These are phyloP conservation scores for Rhizophora mangle DNA, from an alignment of 345 rosid species.

Conservation along the genomic window DNA sequence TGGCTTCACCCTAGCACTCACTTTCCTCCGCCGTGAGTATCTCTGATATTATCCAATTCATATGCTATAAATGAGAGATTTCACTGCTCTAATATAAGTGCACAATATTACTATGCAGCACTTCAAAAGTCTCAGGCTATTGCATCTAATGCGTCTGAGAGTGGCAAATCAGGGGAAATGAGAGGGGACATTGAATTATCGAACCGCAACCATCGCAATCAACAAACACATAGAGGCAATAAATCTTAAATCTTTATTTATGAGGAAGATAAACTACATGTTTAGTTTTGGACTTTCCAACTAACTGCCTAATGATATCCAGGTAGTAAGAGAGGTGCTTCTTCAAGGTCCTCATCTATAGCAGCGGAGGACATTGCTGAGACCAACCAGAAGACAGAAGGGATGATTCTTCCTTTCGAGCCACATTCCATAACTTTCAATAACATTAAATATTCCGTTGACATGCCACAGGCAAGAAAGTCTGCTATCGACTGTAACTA, in stretches of 20 bases:
- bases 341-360: too few relatives aligned
- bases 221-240: too few relatives aligned
- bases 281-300: too few relatives aligned
- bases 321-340: too few relatives aligned
- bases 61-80: too few relatives aligned
- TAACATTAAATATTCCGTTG: slow-evolving; percentile 56
- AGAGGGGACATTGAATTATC: background rate
- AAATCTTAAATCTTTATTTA: too few relatives aligned
- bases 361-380: slow-evolving; percentile 32
- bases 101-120: slow-evolving; percentile 30
- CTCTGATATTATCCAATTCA: background rate
- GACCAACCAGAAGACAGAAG: too few relatives aligned
- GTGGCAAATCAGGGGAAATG: background rate
- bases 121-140: slow-evolving; percentile 59
- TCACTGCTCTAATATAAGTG: too few relatives aligned
- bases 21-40: slow-evolving; percentile 67
- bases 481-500: too few relatives aligned
- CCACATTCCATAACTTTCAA: slow-evolving; percentile 55
- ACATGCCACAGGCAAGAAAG: slow-evolving; percentile 55
- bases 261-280: too few relatives aligned
- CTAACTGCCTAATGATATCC: too few relatives aligned
- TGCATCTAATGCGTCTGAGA: slow-evolving; percentile 43
- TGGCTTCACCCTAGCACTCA: slow-evolving; percentile 62
- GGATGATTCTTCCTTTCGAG: slow-evolving; percentile 63
- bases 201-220: slow-evolving; percentile 32